phyloP scores from a whole-genome alignment of 163 green algal genomes.

The Scenedesmus sp. region DNA sequence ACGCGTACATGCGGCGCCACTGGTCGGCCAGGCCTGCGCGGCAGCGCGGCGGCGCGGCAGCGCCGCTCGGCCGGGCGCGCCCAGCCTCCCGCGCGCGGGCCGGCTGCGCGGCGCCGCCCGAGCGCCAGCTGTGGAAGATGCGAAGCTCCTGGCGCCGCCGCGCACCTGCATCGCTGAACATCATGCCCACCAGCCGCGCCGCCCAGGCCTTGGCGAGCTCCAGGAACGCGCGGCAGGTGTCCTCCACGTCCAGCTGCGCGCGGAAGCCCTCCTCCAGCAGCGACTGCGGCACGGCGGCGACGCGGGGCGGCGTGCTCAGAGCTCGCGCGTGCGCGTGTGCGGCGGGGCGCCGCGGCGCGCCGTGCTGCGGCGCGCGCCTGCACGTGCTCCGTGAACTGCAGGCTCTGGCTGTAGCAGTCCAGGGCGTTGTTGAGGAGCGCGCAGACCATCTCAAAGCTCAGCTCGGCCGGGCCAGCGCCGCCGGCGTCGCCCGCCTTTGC shows the following conservation, averaged over 20 bases:
- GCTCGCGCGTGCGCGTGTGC: too few species aligned
- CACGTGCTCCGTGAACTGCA: slow-evolving; percentile 78
- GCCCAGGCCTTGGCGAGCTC: slow-evolving; percentile 48
- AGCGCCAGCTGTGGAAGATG: background rate
- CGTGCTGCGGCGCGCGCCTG: slow-evolving; percentile 44
- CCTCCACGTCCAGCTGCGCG: slow-evolving; percentile 66
- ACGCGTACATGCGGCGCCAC: slow-evolving; percentile 26
- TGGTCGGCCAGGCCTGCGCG: slow-evolving; percentile 27
- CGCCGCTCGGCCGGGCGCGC: background rate
- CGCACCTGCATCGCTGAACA: slow-evolving; percentile 30
- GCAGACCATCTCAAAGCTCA: slow-evolving; percentile 69
- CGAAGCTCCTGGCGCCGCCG: too few species aligned
- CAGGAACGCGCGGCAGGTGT: slow-evolving; percentile 63
- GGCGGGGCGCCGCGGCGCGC: too few species aligned
- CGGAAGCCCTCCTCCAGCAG: slow-evolving; percentile 17
- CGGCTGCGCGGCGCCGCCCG: background rate
- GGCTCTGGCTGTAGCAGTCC: slow-evolving; percentile 75
- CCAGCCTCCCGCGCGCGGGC: background rate
- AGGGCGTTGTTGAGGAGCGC: slow-evolving; percentile 85
- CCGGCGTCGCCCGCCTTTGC: background rate
- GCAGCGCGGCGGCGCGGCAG: background rate
- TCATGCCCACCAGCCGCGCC: slow-evolving; percentile 14
- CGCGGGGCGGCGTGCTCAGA: too few species aligned
- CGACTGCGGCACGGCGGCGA: background rate
- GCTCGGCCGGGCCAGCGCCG: background rate